These are phyloP conservation scores for Diaporthe caulivora DNA, from an alignment of 2,329 filamentous ascomycete species.

Conservation along the genomic window DNA sequence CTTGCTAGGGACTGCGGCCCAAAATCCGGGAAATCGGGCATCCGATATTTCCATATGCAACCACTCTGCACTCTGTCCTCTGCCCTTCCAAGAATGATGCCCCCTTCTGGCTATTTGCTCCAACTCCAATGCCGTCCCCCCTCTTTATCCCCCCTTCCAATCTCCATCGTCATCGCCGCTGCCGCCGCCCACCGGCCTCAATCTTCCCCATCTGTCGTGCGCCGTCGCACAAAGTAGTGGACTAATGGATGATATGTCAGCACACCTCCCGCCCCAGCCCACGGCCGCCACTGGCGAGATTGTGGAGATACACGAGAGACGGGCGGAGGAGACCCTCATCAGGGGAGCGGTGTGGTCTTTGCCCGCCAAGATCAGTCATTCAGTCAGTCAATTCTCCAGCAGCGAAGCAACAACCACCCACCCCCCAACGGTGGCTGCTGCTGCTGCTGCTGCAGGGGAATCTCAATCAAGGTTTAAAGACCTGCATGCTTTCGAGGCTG, in stretches of 20 bases:
- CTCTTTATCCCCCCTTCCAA: not conserved
- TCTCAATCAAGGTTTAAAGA: slow-evolving; percentile 12
- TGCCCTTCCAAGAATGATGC: not conserved
- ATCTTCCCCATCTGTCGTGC: slow-evolving; percentile 29
- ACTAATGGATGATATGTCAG: slow-evolving; percentile 6
- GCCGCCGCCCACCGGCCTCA: slow-evolving; percentile 12
- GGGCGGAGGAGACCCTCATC: not conserved
- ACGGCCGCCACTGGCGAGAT: slow-evolving; percentile 19
- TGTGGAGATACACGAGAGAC: slow-evolving; percentile 8
- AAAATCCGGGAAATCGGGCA: slow-evolving; percentile 24
- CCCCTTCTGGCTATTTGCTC: not conserved
- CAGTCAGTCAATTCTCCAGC: not conserved
- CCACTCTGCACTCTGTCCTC: not conserved
- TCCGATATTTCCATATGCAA: not conserved
- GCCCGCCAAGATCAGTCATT: not conserved
- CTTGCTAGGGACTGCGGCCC: slow-evolving; percentile 10
- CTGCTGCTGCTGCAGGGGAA: slow-evolving; percentile 12
- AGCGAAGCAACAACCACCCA: not conserved
- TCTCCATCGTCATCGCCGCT: slow-evolving; percentile 16
- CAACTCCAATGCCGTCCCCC: not conserved
- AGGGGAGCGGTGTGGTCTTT: slow-evolving; percentile 4
- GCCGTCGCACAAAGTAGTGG: slow-evolving; percentile 25
- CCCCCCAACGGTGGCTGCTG: not conserved
- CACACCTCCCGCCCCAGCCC: not conserved
- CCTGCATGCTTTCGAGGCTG: slow-evolving; percentile 3